Conservation (phyloP, 176 grass and related monocot species). For the Oryza meridionalis region DNA sequence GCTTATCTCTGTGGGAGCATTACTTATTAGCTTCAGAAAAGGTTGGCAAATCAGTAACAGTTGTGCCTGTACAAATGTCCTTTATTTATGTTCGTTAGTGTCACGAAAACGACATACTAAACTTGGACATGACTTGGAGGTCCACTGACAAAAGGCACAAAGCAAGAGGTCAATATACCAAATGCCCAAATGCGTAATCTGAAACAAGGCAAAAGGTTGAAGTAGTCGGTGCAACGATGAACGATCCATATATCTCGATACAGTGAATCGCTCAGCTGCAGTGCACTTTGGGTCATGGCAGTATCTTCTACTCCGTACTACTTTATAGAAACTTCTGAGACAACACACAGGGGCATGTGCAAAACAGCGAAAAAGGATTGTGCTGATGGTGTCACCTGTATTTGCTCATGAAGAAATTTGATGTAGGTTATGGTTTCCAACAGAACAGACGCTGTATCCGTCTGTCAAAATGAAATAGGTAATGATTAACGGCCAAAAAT, state of each 20-base stretch:
- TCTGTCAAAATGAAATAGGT: constrained; percentile 48
- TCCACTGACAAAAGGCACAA: constrained; percentile 14
- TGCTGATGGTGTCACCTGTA: constrained; percentile 56
- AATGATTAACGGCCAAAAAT: constrained; percentile 21
- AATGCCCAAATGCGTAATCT: constrained; percentile 20
- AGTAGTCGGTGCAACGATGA: background rate
- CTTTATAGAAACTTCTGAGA: background rate
- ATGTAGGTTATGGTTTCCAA: constrained; percentile 79
- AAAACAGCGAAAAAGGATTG: background rate
- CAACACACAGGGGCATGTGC: background rate
- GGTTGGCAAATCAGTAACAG: background rate
- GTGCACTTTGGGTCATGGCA: background rate
- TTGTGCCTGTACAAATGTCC: constrained; percentile 20
- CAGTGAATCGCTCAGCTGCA: background rate
- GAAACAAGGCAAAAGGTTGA: background rate
- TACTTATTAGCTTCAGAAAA: constrained; percentile 24
- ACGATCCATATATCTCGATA: constrained; percentile 10
- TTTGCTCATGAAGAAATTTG: constrained; percentile 74
- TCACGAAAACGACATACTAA: background rate
- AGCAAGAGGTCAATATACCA: constrained; percentile 13
- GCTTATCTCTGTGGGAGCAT: constrained; percentile 3
- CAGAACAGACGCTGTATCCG: constrained; percentile 80
- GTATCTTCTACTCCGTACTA: background rate
- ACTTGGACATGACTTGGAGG: constrained; percentile 32
- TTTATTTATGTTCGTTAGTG: constrained; percentile 18